These are phyloP conservation scores for Pterocarpus macrocarpus DNA, from an alignment of 306 rosid genomes.

Conservation along the genomic window DNA sequence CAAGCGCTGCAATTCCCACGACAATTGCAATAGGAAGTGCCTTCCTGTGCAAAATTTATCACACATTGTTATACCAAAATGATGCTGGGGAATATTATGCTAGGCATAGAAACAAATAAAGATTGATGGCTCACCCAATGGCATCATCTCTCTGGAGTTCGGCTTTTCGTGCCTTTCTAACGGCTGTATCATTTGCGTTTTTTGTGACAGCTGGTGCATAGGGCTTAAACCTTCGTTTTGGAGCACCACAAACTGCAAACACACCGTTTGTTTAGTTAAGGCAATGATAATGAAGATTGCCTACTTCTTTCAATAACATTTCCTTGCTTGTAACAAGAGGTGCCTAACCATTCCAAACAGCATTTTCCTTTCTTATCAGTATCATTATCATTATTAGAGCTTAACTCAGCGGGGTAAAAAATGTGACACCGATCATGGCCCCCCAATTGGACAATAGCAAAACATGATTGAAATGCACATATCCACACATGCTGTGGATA, in stretches of 20 bases:
- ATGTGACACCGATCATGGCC: no score
- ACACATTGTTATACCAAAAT: background rate
- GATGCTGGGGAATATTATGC: background rate
- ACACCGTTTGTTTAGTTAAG: background rate
- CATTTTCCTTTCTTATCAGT: no score
- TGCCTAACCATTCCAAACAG: no score
- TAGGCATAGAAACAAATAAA: background rate
- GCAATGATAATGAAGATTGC: constrained; percentile 10
- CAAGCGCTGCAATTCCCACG: constrained; percentile 74
- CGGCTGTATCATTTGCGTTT: constrained; percentile 55
- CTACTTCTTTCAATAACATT: background rate
- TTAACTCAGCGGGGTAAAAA: no score
- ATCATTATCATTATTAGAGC: no score
- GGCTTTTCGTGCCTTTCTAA: constrained; percentile 68
- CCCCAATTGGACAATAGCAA: no score
- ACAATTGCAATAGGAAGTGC: constrained; percentile 74
- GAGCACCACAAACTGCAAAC: constrained; percentile 86
- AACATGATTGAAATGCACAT: background rate
- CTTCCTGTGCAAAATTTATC: constrained; percentile 55
- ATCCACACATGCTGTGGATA: no score
- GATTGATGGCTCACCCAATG: constrained; percentile 65
- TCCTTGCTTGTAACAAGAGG: no score
- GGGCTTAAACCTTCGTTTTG: constrained; percentile 75
- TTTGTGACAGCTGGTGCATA: constrained; percentile 68
- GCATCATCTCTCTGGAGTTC: constrained; percentile 72